These are phyloP conservation scores for Ceratobasidium sp. DNA, from an alignment of 1,284 basidiomycete species.

Conservation along the genomic window DNA sequence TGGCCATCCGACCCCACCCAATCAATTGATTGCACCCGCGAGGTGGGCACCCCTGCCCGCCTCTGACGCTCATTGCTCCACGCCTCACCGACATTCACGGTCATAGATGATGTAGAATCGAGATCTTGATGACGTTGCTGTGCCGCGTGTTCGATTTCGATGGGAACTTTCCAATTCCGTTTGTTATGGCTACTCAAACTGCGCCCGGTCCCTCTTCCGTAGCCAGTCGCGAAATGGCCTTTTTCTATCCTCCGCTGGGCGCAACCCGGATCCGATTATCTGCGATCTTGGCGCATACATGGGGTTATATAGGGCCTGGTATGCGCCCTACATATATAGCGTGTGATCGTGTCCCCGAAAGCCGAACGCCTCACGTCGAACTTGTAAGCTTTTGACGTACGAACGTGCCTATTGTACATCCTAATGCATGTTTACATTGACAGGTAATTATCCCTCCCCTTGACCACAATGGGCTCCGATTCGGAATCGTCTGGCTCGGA, in stretches of 20 bases:
- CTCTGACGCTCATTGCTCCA: neutral
- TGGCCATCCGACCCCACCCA: neutral
- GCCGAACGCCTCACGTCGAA: constrained; percentile 1
- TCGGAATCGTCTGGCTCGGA: constrained; percentile 7
- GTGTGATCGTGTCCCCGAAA: neutral
- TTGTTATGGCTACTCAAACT: neutral
- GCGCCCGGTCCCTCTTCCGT: neutral
- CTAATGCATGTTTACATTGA: neutral
- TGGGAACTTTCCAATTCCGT: neutral
- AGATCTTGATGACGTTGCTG: neutral
- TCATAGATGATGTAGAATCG: constrained; percentile 13
- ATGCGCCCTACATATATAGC: constrained; percentile 1
- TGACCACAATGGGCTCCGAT: constrained; percentile 19
- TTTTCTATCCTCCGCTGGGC: neutral
- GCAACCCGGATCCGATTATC: neutral
- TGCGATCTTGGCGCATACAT: neutral
- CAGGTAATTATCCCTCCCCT: too few relatives aligned
- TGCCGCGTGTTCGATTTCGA: neutral
- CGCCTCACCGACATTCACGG: neutral
- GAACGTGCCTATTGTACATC: neutral
- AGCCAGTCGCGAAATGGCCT: constrained; percentile 28
- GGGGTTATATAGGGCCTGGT: neutral
- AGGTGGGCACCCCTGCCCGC: too few relatives aligned
- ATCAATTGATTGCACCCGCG: too few relatives aligned
- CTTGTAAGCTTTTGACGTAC: neutral